Percentiles rank a stretch among this genome's conserved stretches.
Conservation (phyloP, 2,329 filamentous ascomycete genomes). For the Verruconis gallopava region DNA sequence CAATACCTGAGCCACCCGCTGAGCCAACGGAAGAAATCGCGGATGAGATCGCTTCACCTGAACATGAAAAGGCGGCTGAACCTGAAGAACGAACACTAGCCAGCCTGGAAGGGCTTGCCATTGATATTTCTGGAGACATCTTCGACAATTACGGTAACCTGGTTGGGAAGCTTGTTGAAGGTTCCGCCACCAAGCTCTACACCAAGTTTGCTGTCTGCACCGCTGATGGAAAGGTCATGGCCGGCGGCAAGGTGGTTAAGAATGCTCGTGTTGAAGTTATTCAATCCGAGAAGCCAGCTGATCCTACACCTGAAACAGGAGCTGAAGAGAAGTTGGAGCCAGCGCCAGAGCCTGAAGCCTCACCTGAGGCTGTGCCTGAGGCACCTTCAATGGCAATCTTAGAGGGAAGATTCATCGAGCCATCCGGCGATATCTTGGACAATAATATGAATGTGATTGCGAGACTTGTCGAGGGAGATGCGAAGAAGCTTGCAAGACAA, state of each 20-base stretch:
- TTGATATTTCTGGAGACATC: constrained; percentile 42
- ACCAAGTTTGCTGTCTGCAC: constrained; percentile 28
- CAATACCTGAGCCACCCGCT: constrained; percentile 21
- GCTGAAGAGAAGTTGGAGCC: constrained; percentile 32
- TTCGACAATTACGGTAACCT: constrained; percentile 58
- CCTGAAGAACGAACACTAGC: constrained; percentile 29
- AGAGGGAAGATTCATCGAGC: constrained; percentile 4
- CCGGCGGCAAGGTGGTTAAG: not conserved
- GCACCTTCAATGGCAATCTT: constrained; percentile 40
- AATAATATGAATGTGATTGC: constrained; percentile 46
- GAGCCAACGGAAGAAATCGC: constrained; percentile 17
- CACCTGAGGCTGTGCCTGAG: constrained; percentile 41
- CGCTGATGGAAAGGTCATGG: constrained; percentile 4
- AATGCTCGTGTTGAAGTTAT: constrained; percentile 5
- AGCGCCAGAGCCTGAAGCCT: constrained; percentile 39
- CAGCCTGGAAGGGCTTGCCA: constrained; percentile 41
- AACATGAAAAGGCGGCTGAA: constrained; percentile 17
- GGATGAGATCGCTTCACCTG: constrained; percentile 16
- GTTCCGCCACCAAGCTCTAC: constrained; percentile 51
- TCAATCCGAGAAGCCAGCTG: not conserved
- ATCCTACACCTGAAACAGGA: constrained; percentile 1
- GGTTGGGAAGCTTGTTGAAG: constrained; percentile 58
- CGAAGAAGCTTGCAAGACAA: not conserved
- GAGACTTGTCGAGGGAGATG: not conserved
- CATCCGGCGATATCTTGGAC: constrained; percentile 63